phyloP scores from a whole-genome alignment of 73 alveolate genomes.

The Paramecium pentaurelia region DNA sequence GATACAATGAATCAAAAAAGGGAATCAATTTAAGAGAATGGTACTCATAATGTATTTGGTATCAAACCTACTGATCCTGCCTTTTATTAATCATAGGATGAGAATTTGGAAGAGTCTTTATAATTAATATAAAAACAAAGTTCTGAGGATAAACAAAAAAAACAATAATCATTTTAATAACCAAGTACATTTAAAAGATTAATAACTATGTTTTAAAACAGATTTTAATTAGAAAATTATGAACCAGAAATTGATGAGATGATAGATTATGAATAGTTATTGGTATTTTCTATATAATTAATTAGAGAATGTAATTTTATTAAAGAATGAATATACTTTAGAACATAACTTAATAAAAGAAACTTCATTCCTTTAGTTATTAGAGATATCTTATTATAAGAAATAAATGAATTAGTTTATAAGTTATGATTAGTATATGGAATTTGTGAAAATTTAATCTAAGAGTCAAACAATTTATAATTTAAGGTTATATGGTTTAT shows the following conservation, averaged over 20 bases:
- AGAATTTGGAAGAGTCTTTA: neutral
- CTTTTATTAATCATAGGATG: neutral
- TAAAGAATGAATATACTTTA: neutral
- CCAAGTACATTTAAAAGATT: neutral
- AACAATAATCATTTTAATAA: neutral
- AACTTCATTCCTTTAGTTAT: neutral
- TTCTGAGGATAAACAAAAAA: neutral
- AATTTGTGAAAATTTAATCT: neutral
- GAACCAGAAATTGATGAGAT: constrained; percentile 11
- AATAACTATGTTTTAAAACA: neutral
- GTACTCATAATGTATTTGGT: neutral
- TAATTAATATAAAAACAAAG: neutral
- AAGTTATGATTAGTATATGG: neutral
- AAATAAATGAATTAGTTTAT: neutral
- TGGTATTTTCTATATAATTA: constrained; percentile 1
- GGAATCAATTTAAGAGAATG: neutral
- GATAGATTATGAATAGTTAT: constrained; percentile 12
- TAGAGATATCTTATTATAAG: neutral
- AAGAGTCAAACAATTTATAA: neutral
- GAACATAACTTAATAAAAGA: neutral
- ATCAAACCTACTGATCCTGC: neutral
- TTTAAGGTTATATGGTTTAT: neutral
- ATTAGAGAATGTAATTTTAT: constrained; percentile 1
- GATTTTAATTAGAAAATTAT: neutral
- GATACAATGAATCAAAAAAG: neutral